Evolutionary conservation across 2,329 filamentous ascomycete genomes (phyloP).

Genomic region (Alternaria dauci): DNA sequence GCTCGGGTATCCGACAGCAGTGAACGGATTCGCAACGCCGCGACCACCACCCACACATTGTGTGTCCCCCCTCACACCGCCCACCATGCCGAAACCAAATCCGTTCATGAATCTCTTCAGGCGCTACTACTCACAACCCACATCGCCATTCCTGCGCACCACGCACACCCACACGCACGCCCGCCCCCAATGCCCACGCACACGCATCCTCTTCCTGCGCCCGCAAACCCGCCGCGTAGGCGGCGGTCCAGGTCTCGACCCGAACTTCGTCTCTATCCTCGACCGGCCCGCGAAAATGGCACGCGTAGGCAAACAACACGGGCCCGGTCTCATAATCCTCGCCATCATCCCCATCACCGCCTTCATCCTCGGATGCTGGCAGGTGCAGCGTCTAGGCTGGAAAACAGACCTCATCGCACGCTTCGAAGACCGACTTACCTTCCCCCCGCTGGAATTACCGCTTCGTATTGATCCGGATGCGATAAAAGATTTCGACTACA

Average conservation of each 20-base stretch:
- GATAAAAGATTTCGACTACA: constrained; percentile 89
- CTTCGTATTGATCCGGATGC: constrained; percentile 82
- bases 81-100: constrained; percentile 43
- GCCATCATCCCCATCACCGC: constrained; percentile 91
- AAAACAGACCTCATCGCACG: constrained; percentile 92
- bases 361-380: constrained; percentile 91
- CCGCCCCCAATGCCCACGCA: constrained; percentile 48
- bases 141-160: constrained; percentile 12
- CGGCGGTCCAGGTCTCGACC: constrained; percentile 68
- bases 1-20: constrained; percentile 25
- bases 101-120: constrained; percentile 46
- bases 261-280: constrained; percentile 82
- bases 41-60: not conserved
- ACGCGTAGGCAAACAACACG: constrained; percentile 76
- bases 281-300: constrained; percentile 86
- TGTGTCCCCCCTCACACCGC: not conserved
- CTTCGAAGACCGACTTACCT: constrained; percentile 89
- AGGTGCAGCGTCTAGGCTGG: constrained; percentile 91
- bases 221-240: constrained; percentile 28
- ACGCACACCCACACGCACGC: constrained; percentile 26
- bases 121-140: constrained; percentile 34
- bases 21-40: constrained; percentile 2
- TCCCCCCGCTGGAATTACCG: constrained; percentile 84
- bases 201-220: constrained; percentile 30
- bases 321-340: constrained; percentile 80